Evolutionary conservation across 1,139 yeast species (phyloP).

Genomic region (Suhomyces bokatorum): DNA sequence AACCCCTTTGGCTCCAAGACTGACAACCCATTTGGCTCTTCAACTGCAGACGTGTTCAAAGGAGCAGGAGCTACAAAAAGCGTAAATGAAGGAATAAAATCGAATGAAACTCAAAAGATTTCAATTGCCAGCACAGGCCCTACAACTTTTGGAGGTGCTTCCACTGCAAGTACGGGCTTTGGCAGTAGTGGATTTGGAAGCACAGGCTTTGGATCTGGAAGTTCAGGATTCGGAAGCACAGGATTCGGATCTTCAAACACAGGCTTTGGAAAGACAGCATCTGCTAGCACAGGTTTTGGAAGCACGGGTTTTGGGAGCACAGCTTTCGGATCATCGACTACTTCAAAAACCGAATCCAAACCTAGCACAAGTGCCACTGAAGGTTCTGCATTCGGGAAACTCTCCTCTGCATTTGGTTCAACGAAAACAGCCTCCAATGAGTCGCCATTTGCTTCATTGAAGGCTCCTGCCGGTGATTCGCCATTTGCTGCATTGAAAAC

Average conservation of each 20-base stretch:
- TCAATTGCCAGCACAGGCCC: background rate
- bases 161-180: slow-evolving; percentile 13
- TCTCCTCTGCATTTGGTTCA: background rate
- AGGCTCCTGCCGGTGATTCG: background rate
- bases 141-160: slow-evolving; percentile 2
- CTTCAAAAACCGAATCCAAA: background rate
- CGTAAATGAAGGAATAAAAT: too few species aligned
- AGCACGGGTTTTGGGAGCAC: slow-evolving; percentile 17
- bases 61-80: background rate
- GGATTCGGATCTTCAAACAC: background rate
- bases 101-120: background rate
- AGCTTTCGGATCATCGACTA: background rate
- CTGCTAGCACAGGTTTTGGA: slow-evolving; percentile 7
- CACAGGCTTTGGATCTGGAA: slow-evolving; percentile 15
- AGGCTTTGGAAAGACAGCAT: background rate
- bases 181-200: slow-evolving; percentile 12
- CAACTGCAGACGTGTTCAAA: slow-evolving; percentile 9
- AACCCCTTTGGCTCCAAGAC: slow-evolving; percentile 13
- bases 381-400: slow-evolving; percentile 1
- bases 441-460: slow-evolving; percentile 1
- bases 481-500: slow-evolving; percentile 1
- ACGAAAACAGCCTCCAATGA: background rate
- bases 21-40: slow-evolving; percentile 10
- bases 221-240: slow-evolving; percentile 13
- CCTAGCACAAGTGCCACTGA: background rate